Conservation (phyloP, 1,139 yeast genomes). For the Pichia sp. region DNA sequence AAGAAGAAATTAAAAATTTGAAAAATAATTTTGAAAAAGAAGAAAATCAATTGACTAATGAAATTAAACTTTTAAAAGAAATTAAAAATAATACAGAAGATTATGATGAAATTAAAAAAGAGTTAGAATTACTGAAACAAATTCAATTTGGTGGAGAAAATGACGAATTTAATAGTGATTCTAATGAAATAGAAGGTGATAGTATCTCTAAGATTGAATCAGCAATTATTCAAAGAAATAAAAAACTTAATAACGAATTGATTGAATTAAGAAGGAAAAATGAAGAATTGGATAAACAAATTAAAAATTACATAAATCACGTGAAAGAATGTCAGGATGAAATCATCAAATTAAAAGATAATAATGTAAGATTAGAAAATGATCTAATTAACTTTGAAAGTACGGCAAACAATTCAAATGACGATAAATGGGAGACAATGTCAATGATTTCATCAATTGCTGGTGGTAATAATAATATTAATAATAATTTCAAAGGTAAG, state of each 20-base stretch:
- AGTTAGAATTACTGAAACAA: slow-evolving; percentile 62
- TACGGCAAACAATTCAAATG: slow-evolving; percentile 26
- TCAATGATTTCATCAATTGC: slow-evolving; percentile 60
- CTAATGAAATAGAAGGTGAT: slow-evolving; percentile 24
- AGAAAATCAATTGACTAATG: slow-evolving; percentile 40
- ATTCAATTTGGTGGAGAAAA: slow-evolving; percentile 57
- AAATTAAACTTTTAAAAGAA: slow-evolving; percentile 43
- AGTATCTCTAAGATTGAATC: slow-evolving; percentile 35
- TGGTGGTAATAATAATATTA: slow-evolving; percentile 22
- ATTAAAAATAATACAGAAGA: slow-evolving; percentile 46
- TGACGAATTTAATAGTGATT: slow-evolving; percentile 22
- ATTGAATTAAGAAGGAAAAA: slow-evolving; percentile 51
- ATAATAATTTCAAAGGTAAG: slow-evolving; percentile 23
- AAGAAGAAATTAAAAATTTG: slow-evolving; percentile 29
- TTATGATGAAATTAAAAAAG: slow-evolving; percentile 74
- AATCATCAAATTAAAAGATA: slow-evolving; percentile 33
- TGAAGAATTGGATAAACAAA: slow-evolving; percentile 35
- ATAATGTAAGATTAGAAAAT: slow-evolving; percentile 61
- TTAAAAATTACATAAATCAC: slow-evolving; percentile 32
- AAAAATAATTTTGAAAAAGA: slow-evolving; percentile 34
- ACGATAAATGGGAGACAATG: slow-evolving; percentile 52
- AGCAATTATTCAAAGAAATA: slow-evolving; percentile 53
- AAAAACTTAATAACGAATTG: slow-evolving; percentile 53
- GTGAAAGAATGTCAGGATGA: slow-evolving; percentile 37
- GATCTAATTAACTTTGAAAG: slow-evolving; percentile 57